phyloP scores from a whole-genome alignment of 148 eudicot species.

The Diospyros lotus region DNA sequence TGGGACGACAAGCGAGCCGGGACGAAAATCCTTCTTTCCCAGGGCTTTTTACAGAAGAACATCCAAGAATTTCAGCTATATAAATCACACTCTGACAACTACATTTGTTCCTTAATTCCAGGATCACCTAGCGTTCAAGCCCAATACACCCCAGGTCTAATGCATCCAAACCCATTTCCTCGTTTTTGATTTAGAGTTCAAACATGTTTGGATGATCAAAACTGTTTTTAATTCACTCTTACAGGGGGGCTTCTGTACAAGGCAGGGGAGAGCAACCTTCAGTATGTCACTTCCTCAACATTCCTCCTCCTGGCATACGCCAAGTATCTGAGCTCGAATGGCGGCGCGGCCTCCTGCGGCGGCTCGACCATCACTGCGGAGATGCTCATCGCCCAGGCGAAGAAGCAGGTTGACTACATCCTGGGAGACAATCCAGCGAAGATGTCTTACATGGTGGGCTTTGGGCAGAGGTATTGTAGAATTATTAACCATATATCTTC shows the following conservation, averaged over 20 bases:
- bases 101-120: conserved; percentile 69
- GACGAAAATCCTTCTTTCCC: conserved; percentile 44
- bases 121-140: conserved; percentile 61
- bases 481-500: no score
- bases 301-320: conserved; percentile 74
- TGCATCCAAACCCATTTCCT: not conserved
- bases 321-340: conserved; percentile 48
- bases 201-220: no score
- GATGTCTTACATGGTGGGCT: conserved; percentile 88
- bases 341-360: conserved; percentile 45
- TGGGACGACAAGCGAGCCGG: conserved; percentile 91
- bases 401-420: conserved; percentile 72
- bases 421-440: conserved; percentile 66
- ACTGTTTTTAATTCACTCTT: not conserved
- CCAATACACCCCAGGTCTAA: conserved; percentile 72
- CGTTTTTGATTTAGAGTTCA: no score
- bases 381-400: conserved; percentile 48
- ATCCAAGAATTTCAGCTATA: conserved; percentile 49
- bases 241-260: conserved; percentile 79
- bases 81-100: conserved; percentile 76
- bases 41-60: conserved; percentile 60
- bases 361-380: conserved; percentile 40
- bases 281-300: conserved; percentile 67
- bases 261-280: conserved; percentile 79
- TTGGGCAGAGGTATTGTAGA: conserved; percentile 33